A percentile compares a stretch with the other conserved stretches of the same genome.
These are phyloP conservation scores for Corylus heterophylla DNA, from an alignment of 306 rosid genomes.

Conservation along the genomic window DNA sequence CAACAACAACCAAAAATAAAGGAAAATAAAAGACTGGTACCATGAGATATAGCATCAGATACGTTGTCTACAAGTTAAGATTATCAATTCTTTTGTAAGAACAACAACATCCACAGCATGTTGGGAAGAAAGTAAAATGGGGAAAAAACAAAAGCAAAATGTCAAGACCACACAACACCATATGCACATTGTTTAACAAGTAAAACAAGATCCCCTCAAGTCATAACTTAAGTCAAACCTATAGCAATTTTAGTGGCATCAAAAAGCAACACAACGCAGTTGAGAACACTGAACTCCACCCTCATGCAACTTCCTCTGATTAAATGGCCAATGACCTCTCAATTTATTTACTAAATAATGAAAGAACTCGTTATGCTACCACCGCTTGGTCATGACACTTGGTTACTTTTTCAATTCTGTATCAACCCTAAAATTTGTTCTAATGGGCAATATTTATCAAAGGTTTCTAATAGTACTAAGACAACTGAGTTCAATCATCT, in stretches of 20 bases:
- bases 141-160: background rate
- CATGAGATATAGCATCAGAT: conserved; percentile 33
- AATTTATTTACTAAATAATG: background rate
- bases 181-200: background rate
- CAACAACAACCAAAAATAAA: background rate
- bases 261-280: background rate
- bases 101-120: background rate
- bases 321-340: background rate
- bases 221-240: background rate
- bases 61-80: conserved; percentile 7
- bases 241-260: background rate
- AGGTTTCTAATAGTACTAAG: background rate
- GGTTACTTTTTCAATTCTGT: background rate
- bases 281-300: background rate
- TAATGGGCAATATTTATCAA: background rate
- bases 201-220: background rate
- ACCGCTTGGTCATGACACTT: background rate
- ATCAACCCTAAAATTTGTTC: background rate
- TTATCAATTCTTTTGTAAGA: conserved; percentile 1
- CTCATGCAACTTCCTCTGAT: background rate
- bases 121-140: conserved; percentile 7
- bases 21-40: conserved; percentile 20
- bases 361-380: background rate
- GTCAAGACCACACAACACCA: background rate
- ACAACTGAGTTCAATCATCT: background rate